Percentiles rank a stretch among this genome's conserved stretches.
Conservation (phyloP, 2,329 filamentous ascomycete genomes). For the Cercospora zeina region DNA sequence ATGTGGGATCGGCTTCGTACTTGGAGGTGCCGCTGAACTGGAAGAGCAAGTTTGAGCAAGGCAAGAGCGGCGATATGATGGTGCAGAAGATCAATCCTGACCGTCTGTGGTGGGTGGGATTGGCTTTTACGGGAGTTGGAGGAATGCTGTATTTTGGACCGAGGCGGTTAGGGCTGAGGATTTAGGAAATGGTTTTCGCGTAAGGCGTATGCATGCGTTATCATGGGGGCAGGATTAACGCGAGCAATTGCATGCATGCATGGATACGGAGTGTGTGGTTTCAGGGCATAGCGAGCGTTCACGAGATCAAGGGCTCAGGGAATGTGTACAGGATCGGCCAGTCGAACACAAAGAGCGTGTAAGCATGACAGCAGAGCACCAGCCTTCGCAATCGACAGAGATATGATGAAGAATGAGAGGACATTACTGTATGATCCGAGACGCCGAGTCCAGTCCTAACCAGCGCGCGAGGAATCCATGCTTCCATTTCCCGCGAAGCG, state of each 20-base stretch:
- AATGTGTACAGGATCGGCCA: too few relatives aligned
- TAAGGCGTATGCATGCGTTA: not conserved
- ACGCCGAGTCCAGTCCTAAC: too few relatives aligned
- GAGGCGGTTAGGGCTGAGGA: slow-evolving; percentile 39
- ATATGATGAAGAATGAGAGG: too few relatives aligned
- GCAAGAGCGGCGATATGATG: slow-evolving; percentile 34
- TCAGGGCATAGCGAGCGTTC: not conserved
- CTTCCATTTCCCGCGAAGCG: too few relatives aligned
- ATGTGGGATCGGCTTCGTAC: not conserved
- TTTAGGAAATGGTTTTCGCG: slow-evolving; percentile 16
- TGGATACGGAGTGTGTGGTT: not conserved
- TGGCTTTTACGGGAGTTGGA: slow-evolving; percentile 51
- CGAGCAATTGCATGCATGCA: not conserved
- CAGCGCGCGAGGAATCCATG: too few relatives aligned
- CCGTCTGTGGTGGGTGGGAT: slow-evolving; percentile 54
- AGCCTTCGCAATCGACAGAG: too few relatives aligned
- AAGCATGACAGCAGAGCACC: too few relatives aligned
- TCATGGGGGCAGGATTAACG: not conserved
- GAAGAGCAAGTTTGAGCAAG: slow-evolving; percentile 24
- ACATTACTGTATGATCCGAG: too few relatives aligned
- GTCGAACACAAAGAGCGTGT: too few relatives aligned
- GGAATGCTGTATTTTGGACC: slow-evolving; percentile 51
- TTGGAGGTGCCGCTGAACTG: slow-evolving; percentile 43
- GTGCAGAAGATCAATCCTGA: slow-evolving; percentile 46
- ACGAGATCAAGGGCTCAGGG: not conserved